Evolutionary conservation across 768 basidiomycete genomes (phyloP), one percentile per base, ranked within the genome.

Genomic region (Cystobasidiopsis lactophilus): DNA sequence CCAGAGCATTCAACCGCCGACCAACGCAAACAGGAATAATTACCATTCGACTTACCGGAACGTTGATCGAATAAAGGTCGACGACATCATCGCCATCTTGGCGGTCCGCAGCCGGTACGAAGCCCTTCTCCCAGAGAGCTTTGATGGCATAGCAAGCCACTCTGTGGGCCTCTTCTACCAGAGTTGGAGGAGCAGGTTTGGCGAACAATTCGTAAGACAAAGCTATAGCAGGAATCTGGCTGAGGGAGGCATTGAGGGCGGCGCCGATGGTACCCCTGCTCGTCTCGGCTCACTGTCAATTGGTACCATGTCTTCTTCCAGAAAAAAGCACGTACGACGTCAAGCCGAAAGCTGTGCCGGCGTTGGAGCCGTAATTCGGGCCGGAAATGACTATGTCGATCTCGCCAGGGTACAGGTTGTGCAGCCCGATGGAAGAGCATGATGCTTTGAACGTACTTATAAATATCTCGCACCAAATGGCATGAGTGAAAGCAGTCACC

Each of bases 181-280:
- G n/a, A n/a, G n/a, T 73, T 16, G 66, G 57, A 7, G 65, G 56
- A 1, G 83, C 78, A 1, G 82, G 81, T 61, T 76, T 73, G 41
- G 73, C 64, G 50, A 89, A 75, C 14, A 73, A 82, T 31, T 85
- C 85, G 64, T 93, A 91, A 0, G 85, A 89, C 35, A 95, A 62
- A 1, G 89, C 88, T 53, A 93, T 80, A 38, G 84, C 75, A 37
- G 84, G 79, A 27, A 70, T 72, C 53, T 71, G 71, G 24, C 80
- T 78, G 40, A 86, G 71, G 24, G 76, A 75, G 21, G 80, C 78
- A 24, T 82, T 82, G 65, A 95, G 70, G 16, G 89, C 82, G 2
- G 86, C 88, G 37, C 89, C 89, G 57, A 96, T 72, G 1, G 89
- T 95, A 1, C 89, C 89, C n/a, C n/a, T n/a, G n/a, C n/a, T n/a